Evolutionary conservation across 176 grass and related monocot genomes (phyloP).

Genomic region (Cenchrus fungigraminus): DNA sequence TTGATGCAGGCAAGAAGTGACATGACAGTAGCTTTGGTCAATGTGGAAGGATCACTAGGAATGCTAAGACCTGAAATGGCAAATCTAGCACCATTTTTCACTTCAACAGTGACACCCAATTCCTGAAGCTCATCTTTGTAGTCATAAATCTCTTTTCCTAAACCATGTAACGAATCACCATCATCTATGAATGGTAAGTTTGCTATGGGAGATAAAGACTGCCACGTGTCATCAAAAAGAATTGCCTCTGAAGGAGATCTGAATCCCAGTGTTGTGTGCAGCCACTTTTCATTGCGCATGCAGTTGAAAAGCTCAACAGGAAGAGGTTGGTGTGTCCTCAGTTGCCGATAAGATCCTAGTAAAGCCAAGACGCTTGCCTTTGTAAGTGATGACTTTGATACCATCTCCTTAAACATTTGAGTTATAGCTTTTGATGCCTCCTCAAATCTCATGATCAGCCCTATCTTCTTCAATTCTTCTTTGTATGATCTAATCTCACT

Average conservation of each 20-base stretch:
- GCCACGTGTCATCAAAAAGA: constrained; percentile 48
- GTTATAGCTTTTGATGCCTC: constrained; percentile 51
- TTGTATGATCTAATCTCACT: constrained; percentile 42
- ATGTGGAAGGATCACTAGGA: constrained; percentile 44
- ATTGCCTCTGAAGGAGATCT: constrained; percentile 49
- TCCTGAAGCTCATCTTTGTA: constrained; percentile 65
- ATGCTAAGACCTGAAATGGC: constrained; percentile 52
- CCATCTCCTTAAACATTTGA: constrained; percentile 34
- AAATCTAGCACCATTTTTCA: constrained; percentile 42
- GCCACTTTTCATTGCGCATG: constrained; percentile 55
- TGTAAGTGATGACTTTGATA: constrained; percentile 21
- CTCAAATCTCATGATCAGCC: constrained; percentile 44
- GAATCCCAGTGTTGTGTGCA: constrained; percentile 56
- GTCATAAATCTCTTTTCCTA: constrained; percentile 47
- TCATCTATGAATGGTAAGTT: constrained; percentile 65
- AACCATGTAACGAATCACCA: constrained; percentile 31
- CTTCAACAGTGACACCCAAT: constrained; percentile 55
- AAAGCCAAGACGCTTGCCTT: constrained; percentile 50
- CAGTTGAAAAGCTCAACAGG: constrained; percentile 37
- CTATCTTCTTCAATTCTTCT: constrained; percentile 52
- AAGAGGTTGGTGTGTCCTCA: not conserved
- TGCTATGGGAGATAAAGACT: constrained; percentile 50
- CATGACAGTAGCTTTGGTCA: constrained; percentile 39
- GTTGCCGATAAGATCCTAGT: constrained; percentile 48
- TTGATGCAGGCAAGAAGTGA: constrained; percentile 53